Base-by-base conservation (phyloP, 2,329 filamentous ascomycete species). In the Neofusicoccum laricinum region DNA sequence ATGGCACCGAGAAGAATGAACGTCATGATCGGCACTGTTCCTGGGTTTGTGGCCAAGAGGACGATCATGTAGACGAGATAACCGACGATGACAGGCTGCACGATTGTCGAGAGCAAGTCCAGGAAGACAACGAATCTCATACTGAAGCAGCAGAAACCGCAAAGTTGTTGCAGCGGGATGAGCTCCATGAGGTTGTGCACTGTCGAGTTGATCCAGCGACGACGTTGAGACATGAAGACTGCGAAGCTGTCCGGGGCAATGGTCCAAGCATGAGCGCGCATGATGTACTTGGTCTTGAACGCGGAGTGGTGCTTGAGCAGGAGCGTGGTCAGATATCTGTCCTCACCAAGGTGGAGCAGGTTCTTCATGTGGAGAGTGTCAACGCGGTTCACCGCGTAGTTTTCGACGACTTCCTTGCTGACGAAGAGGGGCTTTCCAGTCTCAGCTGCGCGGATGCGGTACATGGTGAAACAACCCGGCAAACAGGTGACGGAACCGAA, bases 301-400 rank as follows among this genome's bases (percentile, higher is more conserved):
- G 91, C 91, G 71, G 88, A 85, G 78, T 98, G 95, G 75, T 89
- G 88, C 80, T 97, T 98, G 76, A 98, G 85, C 7, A 99, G 88
- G 34, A 99, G 83, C 0, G 95, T 99, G 0, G 95, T 99, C 69
- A 99, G 81, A 77, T 96, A 99, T 79, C 95, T 91, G 88, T 99
- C 95, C 77, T 99, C 95, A 80, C 95, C 95, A 15, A 99, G 85
- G 73, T 98, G 95, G 66, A 99, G 84, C 75, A 99, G 80, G 75
- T 99, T 99, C 86, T 99, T 99, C 90, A 96, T 97, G 80, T 99
- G 95, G 38, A 99, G 85, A 0, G 95, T 99, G 75, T 99, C 95
- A 67, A 99, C 95, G 68, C 95, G 93, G 71, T 97, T 97, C 64
- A 94, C 92, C 0, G 92, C 83, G 76, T 99, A 99, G 55, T 87